phyloP scores from a whole-genome alignment of 75 land plant species.

The Picea sitchensis region DNA sequence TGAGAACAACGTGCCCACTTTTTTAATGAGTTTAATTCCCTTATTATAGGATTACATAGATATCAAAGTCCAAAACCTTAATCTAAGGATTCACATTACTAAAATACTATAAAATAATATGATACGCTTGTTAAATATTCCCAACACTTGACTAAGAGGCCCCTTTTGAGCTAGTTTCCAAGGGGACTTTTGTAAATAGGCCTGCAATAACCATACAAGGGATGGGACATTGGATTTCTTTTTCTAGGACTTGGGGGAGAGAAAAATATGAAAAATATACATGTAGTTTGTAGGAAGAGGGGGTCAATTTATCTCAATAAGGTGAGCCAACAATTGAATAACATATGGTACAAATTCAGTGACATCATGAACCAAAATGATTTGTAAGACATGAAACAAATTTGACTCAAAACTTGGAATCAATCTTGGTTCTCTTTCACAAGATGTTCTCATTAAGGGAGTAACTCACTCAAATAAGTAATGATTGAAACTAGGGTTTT shows the following conservation, averaged over 20 bases:
- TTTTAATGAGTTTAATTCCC: no score
- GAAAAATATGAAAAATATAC: slow-evolving; percentile 55
- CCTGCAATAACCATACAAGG: slow-evolving; percentile 81
- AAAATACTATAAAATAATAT: no score
- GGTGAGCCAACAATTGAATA: slow-evolving; percentile 89
- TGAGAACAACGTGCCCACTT: no score
- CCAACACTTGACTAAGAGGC: slow-evolving; percentile 67
- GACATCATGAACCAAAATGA: slow-evolving; percentile 66
- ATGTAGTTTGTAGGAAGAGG: slow-evolving; percentile 72
- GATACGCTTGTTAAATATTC: slow-evolving; percentile 69
- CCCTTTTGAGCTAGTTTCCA: slow-evolving; percentile 60
- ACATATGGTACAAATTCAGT: slow-evolving; percentile 89
- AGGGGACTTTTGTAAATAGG: slow-evolving; percentile 85
- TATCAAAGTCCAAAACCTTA: no score
- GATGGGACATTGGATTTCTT: slow-evolving; percentile 79
- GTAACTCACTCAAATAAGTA: slow-evolving; percentile 92
- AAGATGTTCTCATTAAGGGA: slow-evolving; percentile 56
- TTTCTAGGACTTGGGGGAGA: slow-evolving; percentile 68
- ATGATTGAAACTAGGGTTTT: slow-evolving; percentile 84
- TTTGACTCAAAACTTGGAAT: slow-evolving; percentile 65
- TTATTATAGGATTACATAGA: no score
- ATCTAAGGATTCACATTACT: no score
- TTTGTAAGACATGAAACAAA: slow-evolving; percentile 74
- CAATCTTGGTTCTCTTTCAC: slow-evolving; percentile 62
- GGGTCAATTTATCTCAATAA: slow-evolving; percentile 70